Base-by-base conservation (phyloP, 1,284 basidiomycete species). In the Microbotryum scabiosae region DNA sequence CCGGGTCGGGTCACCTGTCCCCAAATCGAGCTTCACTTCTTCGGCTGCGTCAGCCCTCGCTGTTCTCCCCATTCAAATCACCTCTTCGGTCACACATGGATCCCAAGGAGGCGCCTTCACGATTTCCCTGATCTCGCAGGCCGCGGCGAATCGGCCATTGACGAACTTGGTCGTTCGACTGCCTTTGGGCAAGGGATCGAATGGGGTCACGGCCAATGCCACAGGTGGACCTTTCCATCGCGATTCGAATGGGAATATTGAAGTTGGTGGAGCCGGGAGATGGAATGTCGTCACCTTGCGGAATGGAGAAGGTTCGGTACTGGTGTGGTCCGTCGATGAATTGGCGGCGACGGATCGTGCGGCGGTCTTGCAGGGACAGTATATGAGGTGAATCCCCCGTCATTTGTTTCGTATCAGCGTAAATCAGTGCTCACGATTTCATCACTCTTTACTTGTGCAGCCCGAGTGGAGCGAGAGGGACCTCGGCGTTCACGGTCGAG, bases 31-130 rank as follows among this genome's bases (percentile, higher is more conserved):
- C 10, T 21, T 30, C 9, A 30, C 44, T 7, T 55, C 36, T 7
- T 25, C 32, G 20, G 41, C 23, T 2, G 14, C 25, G 18, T 46
- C 44, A 8, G 41, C 59, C 14, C 52, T 59, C 46, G 59, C 66
- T 20, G 54, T 65, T 36, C 57, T 66, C 14, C 67, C 65, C 20
- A 54, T 69, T 50, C 48, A 65, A 12, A 30, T 69, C 60, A 21
- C 23, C 18, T 54, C 57, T n/a, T 46, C 54, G 1, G 14, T 58
- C 5, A 69, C 67, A 1, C 57, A 53, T 60, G 65, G 65, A 18
- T 3, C 60, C 23, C 16, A 48, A 6, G 67, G 67, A 45, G 61
- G 57, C 5, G 16, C 65, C 1, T 56, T 66, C 54, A 16, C 36
- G 44, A n/a, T 68, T 36, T 30, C 60, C 1, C 46, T 68, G 20